Base-by-base conservation (phyloP, 2,329 filamentous ascomycete species). In the Sporothrix curviconia region DNA sequence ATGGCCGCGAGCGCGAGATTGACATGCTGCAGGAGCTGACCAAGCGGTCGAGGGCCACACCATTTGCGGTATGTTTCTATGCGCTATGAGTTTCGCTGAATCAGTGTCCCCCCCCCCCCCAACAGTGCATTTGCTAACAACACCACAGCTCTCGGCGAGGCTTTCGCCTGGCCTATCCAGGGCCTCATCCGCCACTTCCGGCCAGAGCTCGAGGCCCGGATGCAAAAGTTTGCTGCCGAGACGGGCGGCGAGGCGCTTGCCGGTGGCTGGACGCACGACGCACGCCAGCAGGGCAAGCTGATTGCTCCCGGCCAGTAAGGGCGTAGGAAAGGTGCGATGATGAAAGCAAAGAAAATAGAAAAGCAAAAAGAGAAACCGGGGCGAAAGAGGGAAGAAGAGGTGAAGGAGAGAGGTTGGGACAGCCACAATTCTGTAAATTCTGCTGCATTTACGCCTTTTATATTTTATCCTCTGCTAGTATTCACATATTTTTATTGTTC, bases 21-120 rank as follows among this genome's bases (percentile, higher is more conserved):
- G 94, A 99, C 73, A 99, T 99, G 94, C 83, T 99, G 65, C 94
- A 96, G 78, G 94, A 99, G 79, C 78, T 99, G 66, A 99, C 94
- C 62, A 99, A 99, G 82, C 94, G 77, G 94, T 99, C 61, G 94
- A 99, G 78, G 94, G 94, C 11, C 94, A 99, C 79, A 97, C 94
- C 49, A 99, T 99, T 69, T 99, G 94, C 75, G 94, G 85, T 88
- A 82, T 70, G 84, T 78, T 34, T 28, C 39, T 49, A n/a, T n/a
- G n/a, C n/a, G n/a, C n/a, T n/a, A n/a, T n/a, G n/a, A n/a, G n/a
- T n/a, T n/a, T n/a, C n/a, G n/a, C n/a, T n/a, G n/a, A n/a, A n/a
- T n/a, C n/a, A n/a, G n/a, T n/a, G n/a, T n/a, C n/a, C n/a, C n/a
- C n/a, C n/a, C n/a, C n/a, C n/a, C n/a, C n/a, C n/a, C n/a, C n/a